These are phyloP conservation scores for Uronychia setigera DNA, from an alignment of 73 alveolate species.

Conservation along the genomic window DNA sequence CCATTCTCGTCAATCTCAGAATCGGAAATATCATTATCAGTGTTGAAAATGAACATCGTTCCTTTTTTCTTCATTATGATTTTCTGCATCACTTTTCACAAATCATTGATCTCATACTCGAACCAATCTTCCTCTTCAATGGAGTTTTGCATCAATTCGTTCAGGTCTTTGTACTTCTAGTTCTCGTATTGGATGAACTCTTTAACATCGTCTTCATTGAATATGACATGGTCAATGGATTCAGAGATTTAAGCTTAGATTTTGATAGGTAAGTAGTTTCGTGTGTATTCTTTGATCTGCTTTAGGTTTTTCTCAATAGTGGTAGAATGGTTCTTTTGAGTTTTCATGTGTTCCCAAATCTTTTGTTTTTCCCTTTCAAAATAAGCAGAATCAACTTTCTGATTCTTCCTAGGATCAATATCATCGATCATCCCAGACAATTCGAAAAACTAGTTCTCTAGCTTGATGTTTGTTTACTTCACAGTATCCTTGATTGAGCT, in stretches of 20 bases:
- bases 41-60: not conserved
- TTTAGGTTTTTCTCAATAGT: not conserved
- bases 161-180: not conserved
- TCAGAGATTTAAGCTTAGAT: not conserved
- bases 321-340: not conserved
- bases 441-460: not conserved
- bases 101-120: not conserved
- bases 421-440: not conserved
- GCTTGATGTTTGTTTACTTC: not conserved
- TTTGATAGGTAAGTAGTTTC: not conserved
- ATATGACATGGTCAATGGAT: not conserved
- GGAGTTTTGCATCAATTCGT: not conserved
- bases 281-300: not conserved
- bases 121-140: not conserved
- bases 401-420: not conserved
- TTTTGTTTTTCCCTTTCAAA: not conserved
- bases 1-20: too few relatives aligned
- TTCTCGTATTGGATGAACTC: not conserved
- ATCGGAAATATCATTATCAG: too few relatives aligned
- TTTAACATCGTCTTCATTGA: not conserved
- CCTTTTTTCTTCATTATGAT: not conserved
- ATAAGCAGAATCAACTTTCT: not conserved
- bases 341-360: not conserved
- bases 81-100: not conserved
- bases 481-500: not conserved